Conservation (phyloP, 2,329 filamentous ascomycete species). For the Pseudogymnoascus sp. region DNA sequence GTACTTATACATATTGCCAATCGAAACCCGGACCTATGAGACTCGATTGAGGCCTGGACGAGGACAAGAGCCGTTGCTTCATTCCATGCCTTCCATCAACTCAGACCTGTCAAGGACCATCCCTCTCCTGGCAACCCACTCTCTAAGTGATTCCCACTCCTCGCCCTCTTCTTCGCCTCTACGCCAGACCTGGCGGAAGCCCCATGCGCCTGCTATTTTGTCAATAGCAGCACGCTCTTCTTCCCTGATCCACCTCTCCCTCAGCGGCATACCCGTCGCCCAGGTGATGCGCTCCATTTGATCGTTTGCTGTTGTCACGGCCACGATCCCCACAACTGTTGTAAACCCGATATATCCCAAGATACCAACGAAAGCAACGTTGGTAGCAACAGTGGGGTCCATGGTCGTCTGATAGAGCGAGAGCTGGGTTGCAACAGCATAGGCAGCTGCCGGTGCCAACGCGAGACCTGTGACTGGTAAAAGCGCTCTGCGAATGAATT, state of each 20-base stretch:
- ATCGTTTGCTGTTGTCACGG: constrained; percentile 80
- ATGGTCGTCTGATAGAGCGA: constrained; percentile 64
- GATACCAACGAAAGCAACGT: constrained; percentile 70
- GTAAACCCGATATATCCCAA: constrained; percentile 77
- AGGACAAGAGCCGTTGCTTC: constrained; percentile 13
- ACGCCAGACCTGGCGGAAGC: constrained; percentile 71
- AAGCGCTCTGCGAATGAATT: constrained; percentile 55
- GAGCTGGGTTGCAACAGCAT: constrained; percentile 60
- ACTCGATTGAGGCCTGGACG: neutral
- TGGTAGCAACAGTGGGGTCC: constrained; percentile 64
- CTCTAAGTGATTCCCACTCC: constrained; percentile 79
- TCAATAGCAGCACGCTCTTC: constrained; percentile 85
- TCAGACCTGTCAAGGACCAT: constrained; percentile 88
- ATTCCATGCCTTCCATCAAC: constrained; percentile 89
- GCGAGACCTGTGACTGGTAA: constrained; percentile 49
- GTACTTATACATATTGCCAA: neutral
- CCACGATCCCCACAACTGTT: constrained; percentile 72
- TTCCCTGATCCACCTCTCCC: constrained; percentile 77
- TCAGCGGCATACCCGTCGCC: constrained; percentile 70
- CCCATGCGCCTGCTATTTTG: constrained; percentile 79
- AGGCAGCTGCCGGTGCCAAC: constrained; percentile 57
- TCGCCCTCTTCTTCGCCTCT: constrained; percentile 84
- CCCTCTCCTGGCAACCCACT: constrained; percentile 72
- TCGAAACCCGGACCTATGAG: neutral
- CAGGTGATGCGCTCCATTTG: constrained; percentile 93